Evolutionary conservation across 208 protist species (phyloP), one percentile per base, ranked within the genome.

Genomic region (Acanthamoeba healyi): DNA sequence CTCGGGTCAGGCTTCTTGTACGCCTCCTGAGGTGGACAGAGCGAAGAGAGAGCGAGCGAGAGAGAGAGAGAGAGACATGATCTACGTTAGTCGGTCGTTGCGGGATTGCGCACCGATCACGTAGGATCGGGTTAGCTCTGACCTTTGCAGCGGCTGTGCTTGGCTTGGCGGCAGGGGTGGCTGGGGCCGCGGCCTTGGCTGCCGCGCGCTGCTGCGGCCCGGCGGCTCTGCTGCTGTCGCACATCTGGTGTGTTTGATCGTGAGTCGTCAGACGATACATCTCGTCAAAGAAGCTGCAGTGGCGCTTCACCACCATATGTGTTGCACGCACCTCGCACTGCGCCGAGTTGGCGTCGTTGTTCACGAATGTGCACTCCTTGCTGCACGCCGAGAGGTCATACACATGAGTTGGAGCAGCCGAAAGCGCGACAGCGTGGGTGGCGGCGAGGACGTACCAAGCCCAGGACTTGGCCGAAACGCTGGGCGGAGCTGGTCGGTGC

Each of bases 1-100:
- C 36, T 74, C 36, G 65, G 65, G 65, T 74, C 65, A 34, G 65
- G 65, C 36, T 74, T 74, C 65, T 74, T 74, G 65, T 74, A 74
- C 3, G 65, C 5, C 12, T 74, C 65, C 65, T 74, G 34, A n/a
- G n/a, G n/a, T n/a, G n/a, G n/a, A n/a, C n/a, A n/a, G n/a, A n/a
- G n/a, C n/a, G n/a, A n/a, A n/a, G n/a, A n/a, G n/a, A n/a, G n/a
- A n/a, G n/a, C n/a, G n/a, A n/a, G n/a, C n/a, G n/a, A n/a, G n/a
- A n/a, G n/a, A n/a, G n/a, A n/a, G n/a, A n/a, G n/a, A n/a, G n/a
- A n/a, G n/a, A n/a, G n/a, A n/a, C n/a, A n/a, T n/a, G n/a, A 61
- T 22, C 54, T n/a, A n/a, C n/a, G n/a, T n/a, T n/a, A n/a, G n/a
- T n/a, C n/a, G n/a, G n/a, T n/a, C n/a, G n/a, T n/a, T n/a, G n/a